A percentile compares a stretch with the other conserved stretches of the same genome.
phyloP scores from a whole-genome alignment of 2,329 filamentous ascomycete species.

The Rutstroemia sydowiana region DNA sequence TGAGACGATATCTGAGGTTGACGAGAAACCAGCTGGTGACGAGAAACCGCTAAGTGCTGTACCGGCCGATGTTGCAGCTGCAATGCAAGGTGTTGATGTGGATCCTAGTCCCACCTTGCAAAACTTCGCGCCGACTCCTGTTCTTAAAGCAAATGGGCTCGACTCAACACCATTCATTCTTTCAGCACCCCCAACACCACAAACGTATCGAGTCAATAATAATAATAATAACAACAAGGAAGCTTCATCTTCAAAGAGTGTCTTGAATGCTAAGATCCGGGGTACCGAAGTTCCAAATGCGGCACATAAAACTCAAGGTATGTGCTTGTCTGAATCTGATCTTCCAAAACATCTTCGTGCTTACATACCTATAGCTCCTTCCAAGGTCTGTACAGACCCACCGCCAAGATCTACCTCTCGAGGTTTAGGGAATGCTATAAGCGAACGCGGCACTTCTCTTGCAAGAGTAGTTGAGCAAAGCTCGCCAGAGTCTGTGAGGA shows the following conservation, averaged over 20 bases:
- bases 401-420: conserved; percentile 7
- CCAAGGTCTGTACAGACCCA: neutral
- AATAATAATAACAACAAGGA: neutral
- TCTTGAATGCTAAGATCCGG: neutral
- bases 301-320: neutral
- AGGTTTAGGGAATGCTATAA: neutral
- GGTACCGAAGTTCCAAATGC: neutral
- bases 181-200: conserved; percentile 21
- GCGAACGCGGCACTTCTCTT: neutral
- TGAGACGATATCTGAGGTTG: conserved; percentile 27
- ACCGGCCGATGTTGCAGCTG: conserved; percentile 21
- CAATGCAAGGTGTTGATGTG: conserved; percentile 24
- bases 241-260: too few species aligned
- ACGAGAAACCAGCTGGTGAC: conserved; percentile 19
- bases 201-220: conserved; percentile 11
- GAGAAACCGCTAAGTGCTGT: conserved; percentile 16
- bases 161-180: conserved; percentile 21
- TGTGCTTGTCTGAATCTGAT: neutral
- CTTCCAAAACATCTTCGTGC: neutral
- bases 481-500: neutral
- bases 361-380: neutral
- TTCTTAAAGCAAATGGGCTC: neutral
- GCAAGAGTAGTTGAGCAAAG: neutral
- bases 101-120: conserved; percentile 14
- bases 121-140: neutral